Conservation (phyloP, 2,329 filamentous ascomycete genomes). For the Bertia moriformis region DNA sequence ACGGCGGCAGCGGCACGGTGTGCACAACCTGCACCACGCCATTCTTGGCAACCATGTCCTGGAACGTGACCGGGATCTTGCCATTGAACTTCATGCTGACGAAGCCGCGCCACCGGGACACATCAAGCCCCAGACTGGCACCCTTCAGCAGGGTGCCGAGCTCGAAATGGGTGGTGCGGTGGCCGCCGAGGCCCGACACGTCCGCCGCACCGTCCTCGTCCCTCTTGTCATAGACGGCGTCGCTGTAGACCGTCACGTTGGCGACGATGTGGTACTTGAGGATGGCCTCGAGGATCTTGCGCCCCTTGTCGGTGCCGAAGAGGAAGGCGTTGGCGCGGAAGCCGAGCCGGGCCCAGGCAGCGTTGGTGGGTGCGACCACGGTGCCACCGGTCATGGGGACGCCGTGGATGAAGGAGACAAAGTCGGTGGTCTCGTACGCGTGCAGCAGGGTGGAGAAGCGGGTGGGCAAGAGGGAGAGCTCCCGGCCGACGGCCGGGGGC, state of each 20-base stretch:
- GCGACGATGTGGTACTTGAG: slow-evolving; percentile 69
- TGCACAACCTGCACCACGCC: slow-evolving; percentile 70
- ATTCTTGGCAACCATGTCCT: slow-evolving; percentile 61
- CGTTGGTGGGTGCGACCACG: slow-evolving; percentile 68
- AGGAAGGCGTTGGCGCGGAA: slow-evolving; percentile 66
- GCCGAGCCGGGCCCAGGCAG: slow-evolving; percentile 65
- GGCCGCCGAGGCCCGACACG: slow-evolving; percentile 12
- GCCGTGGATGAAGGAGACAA: slow-evolving; percentile 41
- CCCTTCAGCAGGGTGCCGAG: slow-evolving; percentile 58
- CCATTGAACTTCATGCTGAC: slow-evolving; percentile 65
- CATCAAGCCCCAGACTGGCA: slow-evolving; percentile 55
- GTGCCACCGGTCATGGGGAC: slow-evolving; percentile 44
- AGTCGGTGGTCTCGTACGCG: slow-evolving; percentile 59
- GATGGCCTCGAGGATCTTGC: slow-evolving; percentile 63
- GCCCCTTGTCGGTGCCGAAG: slow-evolving; percentile 60
- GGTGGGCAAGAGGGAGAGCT: slow-evolving; percentile 50
- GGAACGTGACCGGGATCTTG: slow-evolving; percentile 45
- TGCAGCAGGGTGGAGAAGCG: slow-evolving; percentile 69
- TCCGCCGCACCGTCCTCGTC: slow-evolving; percentile 9
- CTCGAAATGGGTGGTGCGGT: slow-evolving; percentile 41
- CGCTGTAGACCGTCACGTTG: slow-evolving; percentile 67
- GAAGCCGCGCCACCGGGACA: slow-evolving; percentile 53
- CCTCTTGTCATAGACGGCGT: slow-evolving; percentile 57
- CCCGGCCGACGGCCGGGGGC: slow-evolving; percentile 42
- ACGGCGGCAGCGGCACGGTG: slow-evolving; percentile 64